Conservation (phyloP, 139 green algal species). For the Marvania coccoides region DNA sequence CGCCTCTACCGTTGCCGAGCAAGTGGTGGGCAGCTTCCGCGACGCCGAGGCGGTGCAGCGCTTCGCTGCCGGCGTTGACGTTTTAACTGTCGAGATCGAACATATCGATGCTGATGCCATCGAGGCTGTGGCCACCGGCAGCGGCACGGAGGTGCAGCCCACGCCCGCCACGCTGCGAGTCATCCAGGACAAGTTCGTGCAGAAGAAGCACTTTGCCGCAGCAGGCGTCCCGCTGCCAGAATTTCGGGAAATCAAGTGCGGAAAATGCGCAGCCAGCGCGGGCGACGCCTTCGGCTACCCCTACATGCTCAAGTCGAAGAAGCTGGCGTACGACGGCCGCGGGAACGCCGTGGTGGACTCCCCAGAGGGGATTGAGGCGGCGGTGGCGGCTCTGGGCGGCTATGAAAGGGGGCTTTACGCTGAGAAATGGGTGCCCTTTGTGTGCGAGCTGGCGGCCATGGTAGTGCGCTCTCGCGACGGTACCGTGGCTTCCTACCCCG, state of each 20-base stretch:
- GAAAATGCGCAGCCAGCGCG: constrained; percentile 30
- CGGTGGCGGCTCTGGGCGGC: constrained; percentile 63
- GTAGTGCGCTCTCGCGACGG: constrained; percentile 47
- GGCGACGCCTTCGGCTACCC: constrained; percentile 72
- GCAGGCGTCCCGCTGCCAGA: constrained; percentile 66
- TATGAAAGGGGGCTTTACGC: constrained; percentile 81
- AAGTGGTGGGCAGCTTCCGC: constrained; percentile 66
- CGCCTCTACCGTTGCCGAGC: constrained; percentile 68
- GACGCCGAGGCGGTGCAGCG: constrained; percentile 59
- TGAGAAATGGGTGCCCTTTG: constrained; percentile 87
- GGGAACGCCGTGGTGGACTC: constrained; percentile 79
- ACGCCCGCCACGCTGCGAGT: constrained; percentile 56
- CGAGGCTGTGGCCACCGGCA: constrained; percentile 38
- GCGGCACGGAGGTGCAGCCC: constrained; percentile 77
- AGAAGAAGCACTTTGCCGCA: constrained; percentile 87
- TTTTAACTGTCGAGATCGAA: constrained; percentile 98
- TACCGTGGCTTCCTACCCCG: constrained; percentile 62
- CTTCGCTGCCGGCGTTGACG: constrained; percentile 70
- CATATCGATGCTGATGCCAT: constrained; percentile 88
- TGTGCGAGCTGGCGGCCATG: constrained; percentile 75
- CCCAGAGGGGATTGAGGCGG: constrained; percentile 42
- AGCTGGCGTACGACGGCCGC: constrained; percentile 87
- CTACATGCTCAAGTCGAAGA: constrained; percentile 93
- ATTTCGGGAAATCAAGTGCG: constrained; percentile 59
- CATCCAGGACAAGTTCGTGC: constrained; percentile 88